phyloP scores from a whole-genome alignment of 345 rosid species.

The Erodium maritimum region DNA sequence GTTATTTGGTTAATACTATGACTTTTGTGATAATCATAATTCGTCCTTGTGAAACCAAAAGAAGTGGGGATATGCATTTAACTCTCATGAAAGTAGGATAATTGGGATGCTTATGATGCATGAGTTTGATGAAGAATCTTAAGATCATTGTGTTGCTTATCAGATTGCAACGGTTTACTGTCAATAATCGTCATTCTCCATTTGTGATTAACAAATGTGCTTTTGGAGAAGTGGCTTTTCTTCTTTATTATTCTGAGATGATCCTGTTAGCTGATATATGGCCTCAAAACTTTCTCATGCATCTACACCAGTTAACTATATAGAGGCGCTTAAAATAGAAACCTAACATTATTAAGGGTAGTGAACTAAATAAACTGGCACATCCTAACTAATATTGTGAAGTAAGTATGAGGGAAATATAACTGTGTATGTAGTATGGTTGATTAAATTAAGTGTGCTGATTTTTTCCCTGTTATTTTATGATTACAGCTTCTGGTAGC shows the following conservation, averaged over 20 bases:
- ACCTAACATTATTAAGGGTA: too few relatives aligned
- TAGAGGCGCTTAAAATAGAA: too few relatives aligned
- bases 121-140: background rate
- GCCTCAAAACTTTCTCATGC: background rate
- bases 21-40: too few relatives aligned
- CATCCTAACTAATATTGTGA: background rate
- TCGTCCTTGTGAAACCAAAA: background rate
- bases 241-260: background rate
- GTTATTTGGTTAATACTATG: background rate
- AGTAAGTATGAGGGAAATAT: background rate
- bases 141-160: slow-evolving; percentile 1
- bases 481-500: slow-evolving; percentile 72
- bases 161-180: slow-evolving; percentile 36
- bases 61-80: background rate
- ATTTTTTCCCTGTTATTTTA: slow-evolving; percentile 2
- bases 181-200: background rate
- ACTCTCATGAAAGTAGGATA: background rate
- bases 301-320: too few relatives aligned
- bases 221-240: background rate
- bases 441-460: background rate
- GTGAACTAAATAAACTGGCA: too few relatives aligned
- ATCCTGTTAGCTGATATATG: background rate
- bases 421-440: too few relatives aligned
- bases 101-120: background rate
- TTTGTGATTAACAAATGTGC: background rate